Evolutionary conservation across 2,329 filamentous ascomycete genomes (phyloP).

Genomic region (Epichloe sylvatica): DNA sequence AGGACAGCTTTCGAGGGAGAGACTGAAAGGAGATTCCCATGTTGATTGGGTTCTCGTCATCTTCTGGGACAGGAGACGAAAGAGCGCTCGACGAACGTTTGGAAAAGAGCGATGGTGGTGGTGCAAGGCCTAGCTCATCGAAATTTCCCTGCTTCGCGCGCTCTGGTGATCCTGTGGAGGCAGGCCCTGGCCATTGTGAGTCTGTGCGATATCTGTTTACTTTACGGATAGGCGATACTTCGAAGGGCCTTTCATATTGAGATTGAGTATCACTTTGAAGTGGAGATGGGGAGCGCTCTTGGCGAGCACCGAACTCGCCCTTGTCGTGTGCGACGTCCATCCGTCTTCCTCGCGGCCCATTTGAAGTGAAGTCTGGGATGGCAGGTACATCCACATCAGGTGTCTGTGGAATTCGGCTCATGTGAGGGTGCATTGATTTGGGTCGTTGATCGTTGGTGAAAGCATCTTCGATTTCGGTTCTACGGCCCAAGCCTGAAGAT

Average conservation of each 20-base stretch:
- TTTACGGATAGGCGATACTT: constrained; percentile 18
- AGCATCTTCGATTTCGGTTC: constrained; percentile 44
- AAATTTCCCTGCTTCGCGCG: constrained; percentile 31
- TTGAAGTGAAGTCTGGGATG: constrained; percentile 26
- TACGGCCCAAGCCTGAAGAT: constrained; percentile 28
- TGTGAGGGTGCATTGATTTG: constrained; percentile 59
- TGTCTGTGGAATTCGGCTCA: constrained; percentile 48
- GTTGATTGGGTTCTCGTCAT: constrained; percentile 50
- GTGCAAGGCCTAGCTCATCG: constrained; percentile 37
- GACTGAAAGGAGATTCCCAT: constrained; percentile 44
- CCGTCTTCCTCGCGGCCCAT: constrained; percentile 27
- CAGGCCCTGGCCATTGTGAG: constrained; percentile 20
- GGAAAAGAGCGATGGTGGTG: constrained; percentile 35
- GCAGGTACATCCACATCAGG: constrained; percentile 34
- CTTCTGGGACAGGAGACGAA: constrained; percentile 52
- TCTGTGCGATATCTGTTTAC: constrained; percentile 22
- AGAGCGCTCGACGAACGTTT: constrained; percentile 46
- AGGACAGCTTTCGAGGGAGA: constrained; percentile 64
- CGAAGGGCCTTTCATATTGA: constrained; percentile 14
- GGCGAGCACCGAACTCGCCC: constrained; percentile 33
- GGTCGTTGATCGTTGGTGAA: constrained; percentile 42
- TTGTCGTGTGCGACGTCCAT: constrained; percentile 26
- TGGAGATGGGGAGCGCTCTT: constrained; percentile 44
- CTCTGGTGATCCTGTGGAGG: constrained; percentile 28
- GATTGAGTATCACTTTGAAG: constrained; percentile 28